Base-by-base conservation (phyloP, 2,329 filamentous ascomycete species). In the Pezicula carpinea region DNA sequence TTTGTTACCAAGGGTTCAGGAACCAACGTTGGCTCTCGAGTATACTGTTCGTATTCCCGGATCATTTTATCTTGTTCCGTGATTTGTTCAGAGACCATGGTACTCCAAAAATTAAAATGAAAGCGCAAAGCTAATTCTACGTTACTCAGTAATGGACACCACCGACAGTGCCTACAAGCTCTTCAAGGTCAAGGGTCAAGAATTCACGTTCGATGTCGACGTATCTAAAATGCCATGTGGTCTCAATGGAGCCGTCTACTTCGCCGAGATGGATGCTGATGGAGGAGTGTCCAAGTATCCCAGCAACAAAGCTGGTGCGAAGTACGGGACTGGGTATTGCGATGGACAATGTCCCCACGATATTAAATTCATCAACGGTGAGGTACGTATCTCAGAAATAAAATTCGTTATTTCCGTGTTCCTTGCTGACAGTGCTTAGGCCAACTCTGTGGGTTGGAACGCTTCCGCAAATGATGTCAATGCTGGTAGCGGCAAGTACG, bases 181-280 rank as follows among this genome's bases (percentile, higher is more conserved):
- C 63, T 80, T 87, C 67, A 73, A 80, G 52, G 72, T 87, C 51
- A 71, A 81, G 47, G 78, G 78, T 66, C 76, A 83, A 62, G 84
- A 89, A 65, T 83, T 89, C 68, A 82, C 82, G 47, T 87, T 88
- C 53, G 83, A 87, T 49, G 83, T 87, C 31, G 85, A 89, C 62
- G 79, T 86, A 34, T 86, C 82, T 34, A 76, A 77, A 57, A 70
- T 87, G 23, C 77, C 79, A 51, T 89, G 85, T 60, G 85, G 85
- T 53, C 68, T 89, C 49, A 88, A 89, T 67, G 84, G 84, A 47
- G 84, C 84, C 39, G 69, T 88, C 33, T 88, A 88, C 69, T 75
- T 85, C 44, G 69, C 77, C 18, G 69, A 77, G 60, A 86, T 86
- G 82, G 74, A 79, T 21, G 69, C 71, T 4, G 78, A 83, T 54